Conservation (phyloP, 257 asterid genomes). For the Ballota nigra region DNA sequence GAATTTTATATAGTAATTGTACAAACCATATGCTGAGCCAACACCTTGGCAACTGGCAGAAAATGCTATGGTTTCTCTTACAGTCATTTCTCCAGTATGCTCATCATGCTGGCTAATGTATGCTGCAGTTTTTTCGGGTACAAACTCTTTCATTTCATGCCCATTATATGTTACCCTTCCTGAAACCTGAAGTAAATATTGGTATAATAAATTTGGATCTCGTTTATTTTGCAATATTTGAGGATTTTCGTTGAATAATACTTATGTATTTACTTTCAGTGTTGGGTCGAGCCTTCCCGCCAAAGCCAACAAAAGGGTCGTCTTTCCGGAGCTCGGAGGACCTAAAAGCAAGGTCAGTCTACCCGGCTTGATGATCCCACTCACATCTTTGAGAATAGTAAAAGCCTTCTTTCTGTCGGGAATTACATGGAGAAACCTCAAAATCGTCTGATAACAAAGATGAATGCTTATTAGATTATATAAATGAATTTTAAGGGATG, state of each 20-base stretch:
- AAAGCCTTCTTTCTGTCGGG: conserved; percentile 48
- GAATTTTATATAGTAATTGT: not conserved
- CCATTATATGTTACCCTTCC: conserved; percentile 68
- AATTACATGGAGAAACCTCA: conserved; percentile 37
- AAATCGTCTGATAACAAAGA: conserved; percentile 7
- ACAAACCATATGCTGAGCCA: conserved; percentile 69
- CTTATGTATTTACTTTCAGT: conserved; percentile 37
- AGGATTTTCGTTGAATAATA: not conserved
- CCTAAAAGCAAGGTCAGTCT: conserved; percentile 73
- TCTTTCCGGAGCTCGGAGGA: conserved; percentile 76
- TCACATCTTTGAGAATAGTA: conserved; percentile 50
- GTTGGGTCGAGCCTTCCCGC: conserved; percentile 63
- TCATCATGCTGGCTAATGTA: conserved; percentile 69
- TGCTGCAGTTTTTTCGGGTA: conserved; percentile 62
- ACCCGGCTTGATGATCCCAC: conserved; percentile 66
- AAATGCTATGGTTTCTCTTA: conserved; percentile 65
- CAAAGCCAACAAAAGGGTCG: conserved; percentile 62
- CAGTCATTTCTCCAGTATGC: conserved; percentile 76
- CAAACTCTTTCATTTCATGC: conserved; percentile 56
- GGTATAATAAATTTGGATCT: not conserved
- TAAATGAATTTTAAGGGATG: not conserved
- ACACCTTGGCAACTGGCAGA: conserved; percentile 80
- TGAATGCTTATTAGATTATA: not conserved
- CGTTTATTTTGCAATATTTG: not conserved
- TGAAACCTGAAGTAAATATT: conserved; percentile 35